These are phyloP conservation scores for Ceratonia siliqua DNA, from an alignment of 306 rosid species.

Conservation along the genomic window DNA sequence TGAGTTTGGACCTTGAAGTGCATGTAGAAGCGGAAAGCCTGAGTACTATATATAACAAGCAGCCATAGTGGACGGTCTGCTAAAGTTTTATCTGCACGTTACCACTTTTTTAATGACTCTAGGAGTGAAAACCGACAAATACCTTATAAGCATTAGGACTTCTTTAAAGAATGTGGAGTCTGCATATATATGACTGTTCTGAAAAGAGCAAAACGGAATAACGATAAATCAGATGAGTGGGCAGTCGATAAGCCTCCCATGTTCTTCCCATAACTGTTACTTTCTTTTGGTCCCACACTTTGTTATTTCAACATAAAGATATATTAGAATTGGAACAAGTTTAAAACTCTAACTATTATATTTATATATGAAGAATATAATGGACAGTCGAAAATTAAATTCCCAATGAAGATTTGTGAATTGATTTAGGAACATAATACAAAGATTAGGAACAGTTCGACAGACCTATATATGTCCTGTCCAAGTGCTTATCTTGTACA, in stretches of 20 bases:
- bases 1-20: slow-evolving; percentile 42
- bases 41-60: slow-evolving; percentile 25
- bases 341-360: neutral
- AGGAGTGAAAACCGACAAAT: slow-evolving; percentile 74
- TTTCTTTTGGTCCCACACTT: slow-evolving; percentile 36
- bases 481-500: neutral
- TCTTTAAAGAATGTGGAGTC: slow-evolving; percentile 50
- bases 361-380: neutral
- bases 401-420: slow-evolving; percentile 9
- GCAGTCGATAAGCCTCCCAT: slow-evolving; percentile 51
- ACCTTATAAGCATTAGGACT: slow-evolving; percentile 42
- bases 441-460: neutral
- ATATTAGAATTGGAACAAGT: neutral
- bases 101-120: slow-evolving; percentile 40
- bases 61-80: slow-evolving; percentile 52
- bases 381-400: neutral
- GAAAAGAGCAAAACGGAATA: slow-evolving; percentile 51
- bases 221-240: slow-evolving; percentile 39
- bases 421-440: neutral
- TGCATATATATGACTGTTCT: slow-evolving; percentile 51
- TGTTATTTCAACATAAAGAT: slow-evolving; percentile 2
- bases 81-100: slow-evolving; percentile 42
- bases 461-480: neutral
- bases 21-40: slow-evolving; percentile 48
- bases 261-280: slow-evolving; percentile 71